Conservation (phyloP, 768 basidiomycete genomes). For the Scleroderma bovista region DNA sequence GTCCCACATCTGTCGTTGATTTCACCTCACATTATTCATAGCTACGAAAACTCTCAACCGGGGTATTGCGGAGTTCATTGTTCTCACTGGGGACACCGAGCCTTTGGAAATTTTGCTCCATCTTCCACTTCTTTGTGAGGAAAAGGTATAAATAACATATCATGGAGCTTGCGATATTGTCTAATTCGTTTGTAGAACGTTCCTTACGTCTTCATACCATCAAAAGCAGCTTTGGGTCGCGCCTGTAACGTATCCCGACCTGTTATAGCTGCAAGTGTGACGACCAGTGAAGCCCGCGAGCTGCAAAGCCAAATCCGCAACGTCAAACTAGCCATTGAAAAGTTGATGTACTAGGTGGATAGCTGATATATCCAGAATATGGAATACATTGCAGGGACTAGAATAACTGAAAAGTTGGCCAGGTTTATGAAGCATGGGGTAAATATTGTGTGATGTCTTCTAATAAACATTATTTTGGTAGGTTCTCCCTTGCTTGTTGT, state of each 20-base stretch:
- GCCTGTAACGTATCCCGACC: conserved; percentile 94
- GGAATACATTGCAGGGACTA: neutral
- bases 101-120: conserved; percentile 97
- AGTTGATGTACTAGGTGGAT: conserved; percentile 40
- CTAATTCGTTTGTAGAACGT: conserved; percentile 61
- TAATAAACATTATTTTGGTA: conserved; percentile 60
- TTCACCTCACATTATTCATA: conserved; percentile 25
- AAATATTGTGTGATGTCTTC: neutral
- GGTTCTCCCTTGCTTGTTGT: conserved; percentile 84
- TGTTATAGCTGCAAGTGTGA: conserved; percentile 93
- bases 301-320: conserved; percentile 83
- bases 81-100: conserved; percentile 94
- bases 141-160: conserved; percentile 61
- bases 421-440: neutral
- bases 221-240: conserved; percentile 91
- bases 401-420: neutral
- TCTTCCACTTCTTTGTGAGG: conserved; percentile 94
- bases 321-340: conserved; percentile 81
- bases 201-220: conserved; percentile 91
- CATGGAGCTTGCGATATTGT: neutral
- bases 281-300: conserved; percentile 93
- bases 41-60: conserved; percentile 98
- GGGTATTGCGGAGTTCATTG: conserved; percentile 96
- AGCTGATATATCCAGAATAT: neutral
- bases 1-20: conserved; percentile 3